Base-by-base conservation (phyloP, 108 stramenopile genomes). In the Discostella pseudostelligera region DNA sequence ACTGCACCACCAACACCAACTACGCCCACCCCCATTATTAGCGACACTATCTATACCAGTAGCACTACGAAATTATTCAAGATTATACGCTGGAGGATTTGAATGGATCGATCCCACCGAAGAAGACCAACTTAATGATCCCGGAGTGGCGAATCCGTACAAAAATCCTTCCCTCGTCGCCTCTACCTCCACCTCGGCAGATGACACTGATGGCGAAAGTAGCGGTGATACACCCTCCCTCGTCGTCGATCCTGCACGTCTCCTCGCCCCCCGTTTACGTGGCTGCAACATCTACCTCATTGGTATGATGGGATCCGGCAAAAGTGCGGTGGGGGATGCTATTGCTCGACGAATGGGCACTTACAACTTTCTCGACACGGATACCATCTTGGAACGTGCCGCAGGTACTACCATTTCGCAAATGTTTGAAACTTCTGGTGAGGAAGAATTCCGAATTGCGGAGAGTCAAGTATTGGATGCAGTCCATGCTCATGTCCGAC, bases 221-320 rank as follows among this genome's bases (percentile, higher is more conserved):
- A n/a, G n/a, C n/a, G n/a, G n/a, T n/a, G n/a, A n/a, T 9, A 65
- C 63, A 21, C 70, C 65, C 11, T 36, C 55, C 25, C 73, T 85
- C 59, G 83, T 83, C 49, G 69, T 89, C 43, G 87, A 87, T 65
- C 84, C 91, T 0, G 93, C 90, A 8, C 74, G 93, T 12, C 75
- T 94, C 16, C 68, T 94, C 55, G 70, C 80, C 28, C 90, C 90
- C 17, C 78, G 90, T 19, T 69, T 96, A 47, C 62, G 79, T 19
- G 94, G 94, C 28, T 82, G 86, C 29, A 96, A 94, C 65, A 32
- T 97, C 8, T 97, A 96, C 75, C 81, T 97, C n/a, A 81, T 97
- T 24, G 97, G 97, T 12, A 90, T 97, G 92, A 97, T 97, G 97
- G 97, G 97, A 37, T 78, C 73, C 55, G 97, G 97, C 10, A 97